phyloP scores from a whole-genome alignment of 163 green algal species.

The Prototheca wickerhamii region DNA sequence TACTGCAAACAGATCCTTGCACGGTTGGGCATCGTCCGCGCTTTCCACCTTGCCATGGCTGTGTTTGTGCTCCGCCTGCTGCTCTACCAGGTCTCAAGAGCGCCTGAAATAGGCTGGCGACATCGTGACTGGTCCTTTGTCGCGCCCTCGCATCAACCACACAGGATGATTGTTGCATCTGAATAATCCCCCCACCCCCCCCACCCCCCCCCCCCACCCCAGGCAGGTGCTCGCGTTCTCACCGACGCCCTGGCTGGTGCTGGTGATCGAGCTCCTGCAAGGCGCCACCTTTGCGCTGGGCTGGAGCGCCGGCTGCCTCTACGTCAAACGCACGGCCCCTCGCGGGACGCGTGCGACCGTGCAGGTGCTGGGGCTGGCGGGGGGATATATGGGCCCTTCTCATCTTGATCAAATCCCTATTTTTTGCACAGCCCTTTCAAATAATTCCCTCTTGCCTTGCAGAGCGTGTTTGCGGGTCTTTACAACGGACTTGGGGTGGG shows the following conservation, averaged over 20 bases:
- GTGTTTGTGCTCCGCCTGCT: slow-evolving; percentile 28
- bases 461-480: slow-evolving; percentile 22
- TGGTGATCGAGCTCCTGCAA: slow-evolving; percentile 46
- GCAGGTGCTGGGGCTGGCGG: slow-evolving; percentile 15
- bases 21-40: slow-evolving; percentile 10
- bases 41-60: slow-evolving; percentile 22
- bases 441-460: neutral
- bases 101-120: neutral
- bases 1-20: slow-evolving; percentile 16
- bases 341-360: slow-evolving; percentile 33
- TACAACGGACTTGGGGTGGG: slow-evolving; percentile 26
- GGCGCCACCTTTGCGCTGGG: slow-evolving; percentile 47
- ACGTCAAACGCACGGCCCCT: slow-evolving; percentile 38
- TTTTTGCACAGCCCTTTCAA: neutral
- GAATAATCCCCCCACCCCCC: neutral
- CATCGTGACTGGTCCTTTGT: neutral
- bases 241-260: slow-evolving; percentile 29
- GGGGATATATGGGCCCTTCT: neutral
- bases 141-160: neutral
- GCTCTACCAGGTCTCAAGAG: slow-evolving; percentile 2
- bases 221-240: slow-evolving; percentile 14
- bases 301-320: slow-evolving; percentile 41
- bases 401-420: neutral
- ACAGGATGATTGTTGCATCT: neutral
- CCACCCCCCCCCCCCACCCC: neutral